Evolutionary conservation across 805 yeast genomes (phyloP).

Genomic region (Wickerhamiella dianesei): DNA sequence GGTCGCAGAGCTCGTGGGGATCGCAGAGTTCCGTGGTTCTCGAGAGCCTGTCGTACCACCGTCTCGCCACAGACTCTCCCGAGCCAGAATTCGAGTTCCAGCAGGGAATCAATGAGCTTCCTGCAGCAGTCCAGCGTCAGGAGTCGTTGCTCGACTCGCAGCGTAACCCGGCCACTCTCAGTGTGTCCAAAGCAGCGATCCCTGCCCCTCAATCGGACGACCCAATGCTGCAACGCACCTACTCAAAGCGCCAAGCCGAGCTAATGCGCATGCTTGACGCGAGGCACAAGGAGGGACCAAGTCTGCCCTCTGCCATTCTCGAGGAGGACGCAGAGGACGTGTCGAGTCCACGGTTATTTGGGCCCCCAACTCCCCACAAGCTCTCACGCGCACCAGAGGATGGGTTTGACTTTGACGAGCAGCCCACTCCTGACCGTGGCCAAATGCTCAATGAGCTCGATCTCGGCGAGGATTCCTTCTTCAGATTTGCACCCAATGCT

Average conservation of each 20-base stretch:
- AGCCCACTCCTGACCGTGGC: background rate
- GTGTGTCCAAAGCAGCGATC: slow-evolving; percentile 4
- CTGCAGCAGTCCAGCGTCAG: slow-evolving; percentile 18
- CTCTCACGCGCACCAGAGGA: background rate
- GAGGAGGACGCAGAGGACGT: slow-evolving; percentile 6
- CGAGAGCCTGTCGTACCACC: background rate
- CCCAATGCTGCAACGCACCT: slow-evolving; percentile 14
- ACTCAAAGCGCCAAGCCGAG: slow-evolving; percentile 16
- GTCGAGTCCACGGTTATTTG: background rate
- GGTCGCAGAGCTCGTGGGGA: slow-evolving; percentile 1
- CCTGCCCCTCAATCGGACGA: slow-evolving; percentile 9
- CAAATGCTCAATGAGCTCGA: slow-evolving; percentile 4
- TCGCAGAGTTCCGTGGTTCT: slow-evolving; percentile 1
- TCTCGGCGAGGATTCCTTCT: background rate
- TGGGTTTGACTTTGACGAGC: background rate
- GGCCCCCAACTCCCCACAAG: background rate
- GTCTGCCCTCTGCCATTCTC: slow-evolving; percentile 1
- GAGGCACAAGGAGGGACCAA: slow-evolving; percentile 6
- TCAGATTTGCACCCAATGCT: background rate
- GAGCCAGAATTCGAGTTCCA: background rate
- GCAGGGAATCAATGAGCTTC: background rate
- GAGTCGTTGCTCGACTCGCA: slow-evolving; percentile 25
- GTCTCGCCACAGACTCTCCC: background rate
- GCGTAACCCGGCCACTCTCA: slow-evolving; percentile 19
- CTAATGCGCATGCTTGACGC: slow-evolving; percentile 16